Percentiles rank a stretch among this genome's conserved stretches.
Evolutionary conservation across 495 filamentous ascomycete species (phyloP).

Genomic region (Lentithecium fluviatile): DNA sequence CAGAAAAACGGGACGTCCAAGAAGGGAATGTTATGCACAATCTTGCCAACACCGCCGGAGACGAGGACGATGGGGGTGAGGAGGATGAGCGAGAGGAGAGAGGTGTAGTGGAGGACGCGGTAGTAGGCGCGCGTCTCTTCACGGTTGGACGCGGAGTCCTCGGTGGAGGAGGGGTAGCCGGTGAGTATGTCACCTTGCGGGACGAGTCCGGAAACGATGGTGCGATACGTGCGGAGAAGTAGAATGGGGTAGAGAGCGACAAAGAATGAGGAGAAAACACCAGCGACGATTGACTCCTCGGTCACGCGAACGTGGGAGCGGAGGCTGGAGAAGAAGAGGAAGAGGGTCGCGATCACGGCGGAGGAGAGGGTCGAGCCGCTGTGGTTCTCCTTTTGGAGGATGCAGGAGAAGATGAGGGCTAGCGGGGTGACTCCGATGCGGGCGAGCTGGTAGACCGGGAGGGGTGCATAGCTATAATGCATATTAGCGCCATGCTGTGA

Average conservation of each 20-base stretch:
- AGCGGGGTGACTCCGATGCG: conserved; percentile 50
- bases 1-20: conserved; percentile 54
- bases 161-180: conserved; percentile 22
- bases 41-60: conserved; percentile 49
- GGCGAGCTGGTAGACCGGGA: conserved; percentile 51
- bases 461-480: conserved; percentile 46
- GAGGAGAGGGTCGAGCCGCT: conserved; percentile 51
- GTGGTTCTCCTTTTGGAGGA: conserved; percentile 45
- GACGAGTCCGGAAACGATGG: conserved; percentile 37
- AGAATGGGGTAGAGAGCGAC: conserved; percentile 52
- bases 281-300: conserved; percentile 52
- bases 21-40: conserved; percentile 52
- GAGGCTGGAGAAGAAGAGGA: conserved; percentile 48
- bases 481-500: conserved; percentile 1
- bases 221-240: conserved; percentile 49
- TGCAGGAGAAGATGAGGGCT: conserved; percentile 48
- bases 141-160: conserved; percentile 31
- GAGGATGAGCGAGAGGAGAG: conserved; percentile 48
- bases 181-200: conserved; percentile 35
- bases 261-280: conserved; percentile 53
- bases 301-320: conserved; percentile 46
- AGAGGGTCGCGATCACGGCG: conserved; percentile 51
- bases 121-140: conserved; percentile 50
- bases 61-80: conserved; percentile 50
- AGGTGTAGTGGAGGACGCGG: conserved; percentile 52